A percentile compares a stretch with the other conserved stretches of the same genome.
Evolutionary conservation across 2,329 filamentous ascomycete genomes (phyloP).

Genomic region (Cucurbitaria berberidis): DNA sequence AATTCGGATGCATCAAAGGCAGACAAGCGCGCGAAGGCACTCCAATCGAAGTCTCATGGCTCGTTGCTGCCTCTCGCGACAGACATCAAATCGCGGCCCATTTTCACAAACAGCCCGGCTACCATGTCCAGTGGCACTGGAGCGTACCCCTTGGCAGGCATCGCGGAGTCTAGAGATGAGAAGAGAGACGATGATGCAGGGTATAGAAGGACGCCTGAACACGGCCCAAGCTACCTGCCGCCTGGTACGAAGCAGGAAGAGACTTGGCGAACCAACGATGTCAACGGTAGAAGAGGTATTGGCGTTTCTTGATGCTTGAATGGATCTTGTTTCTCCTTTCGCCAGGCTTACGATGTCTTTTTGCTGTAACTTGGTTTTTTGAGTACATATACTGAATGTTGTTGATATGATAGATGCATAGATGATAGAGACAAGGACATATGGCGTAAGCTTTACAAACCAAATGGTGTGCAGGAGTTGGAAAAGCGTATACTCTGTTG

Average conservation of each 20-base stretch:
- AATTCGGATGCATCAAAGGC: slow-evolving; percentile 87
- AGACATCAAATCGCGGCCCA: slow-evolving; percentile 30
- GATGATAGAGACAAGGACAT: not conserved
- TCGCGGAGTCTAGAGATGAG: slow-evolving; percentile 51
- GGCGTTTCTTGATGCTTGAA: slow-evolving; percentile 28
- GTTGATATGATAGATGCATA: not conserved
- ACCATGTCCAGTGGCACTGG: slow-evolving; percentile 45
- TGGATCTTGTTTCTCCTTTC: not conserved
- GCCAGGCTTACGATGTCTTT: not conserved
- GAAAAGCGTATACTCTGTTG: not conserved
- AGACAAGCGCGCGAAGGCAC: slow-evolving; percentile 73
- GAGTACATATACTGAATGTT: not conserved
- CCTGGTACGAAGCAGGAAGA: slow-evolving; percentile 85
- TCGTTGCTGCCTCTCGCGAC: slow-evolving; percentile 71
- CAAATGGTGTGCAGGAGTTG: not conserved
- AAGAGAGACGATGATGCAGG: slow-evolving; percentile 65
- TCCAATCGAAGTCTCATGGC: slow-evolving; percentile 67
- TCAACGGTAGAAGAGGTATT: slow-evolving; percentile 30
- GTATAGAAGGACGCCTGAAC: slow-evolving; percentile 50
- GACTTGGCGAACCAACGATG: slow-evolving; percentile 66
- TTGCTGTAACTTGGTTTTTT: not conserved
- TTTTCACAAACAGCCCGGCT: slow-evolving; percentile 50
- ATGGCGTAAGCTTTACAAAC: not conserved
- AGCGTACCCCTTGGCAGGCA: slow-evolving; percentile 31
- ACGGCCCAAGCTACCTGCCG: slow-evolving; percentile 65